Conservation (phyloP, 78 protist genomes). For the Dictyostelium capitatum region DNA sequence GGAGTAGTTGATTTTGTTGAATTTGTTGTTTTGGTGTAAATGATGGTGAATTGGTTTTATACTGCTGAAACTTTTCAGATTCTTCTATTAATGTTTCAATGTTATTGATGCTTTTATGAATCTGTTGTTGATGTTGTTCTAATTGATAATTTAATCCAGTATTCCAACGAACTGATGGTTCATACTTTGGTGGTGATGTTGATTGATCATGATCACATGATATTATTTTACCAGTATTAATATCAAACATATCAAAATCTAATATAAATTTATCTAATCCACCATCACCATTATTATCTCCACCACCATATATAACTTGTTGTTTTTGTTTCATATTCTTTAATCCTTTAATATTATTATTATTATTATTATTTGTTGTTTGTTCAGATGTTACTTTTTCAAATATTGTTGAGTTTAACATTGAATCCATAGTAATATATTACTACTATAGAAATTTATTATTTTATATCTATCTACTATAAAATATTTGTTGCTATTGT, state of each 20-base stretch:
- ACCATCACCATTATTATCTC: background rate
- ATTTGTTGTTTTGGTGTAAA: background rate
- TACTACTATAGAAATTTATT: no score
- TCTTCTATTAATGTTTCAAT: background rate
- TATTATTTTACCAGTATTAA: conserved; percentile 40
- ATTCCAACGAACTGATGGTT: conserved; percentile 48
- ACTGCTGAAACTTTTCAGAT: background rate
- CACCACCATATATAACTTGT: background rate
- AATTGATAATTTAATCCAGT: background rate
- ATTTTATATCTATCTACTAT: no score
- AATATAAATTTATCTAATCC: background rate
- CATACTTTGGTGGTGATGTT: background rate
- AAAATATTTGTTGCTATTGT: no score
- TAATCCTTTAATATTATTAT: background rate
- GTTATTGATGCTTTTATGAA: conserved; percentile 10
- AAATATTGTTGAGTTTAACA: conserved; percentile 6
- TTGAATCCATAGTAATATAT: background rate
- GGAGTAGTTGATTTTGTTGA: background rate
- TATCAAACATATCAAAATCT: conserved; percentile 51
- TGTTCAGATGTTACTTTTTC: background rate
- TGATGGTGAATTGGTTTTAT: background rate
- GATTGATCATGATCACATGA: background rate
- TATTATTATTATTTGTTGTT: background rate
- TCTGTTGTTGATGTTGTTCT: conserved; percentile 18
- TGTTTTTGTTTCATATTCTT: background rate